These are phyloP conservation scores for Ceratocystis ficicola DNA, from an alignment of 2,329 filamentous ascomycete genomes.

Conservation along the genomic window DNA sequence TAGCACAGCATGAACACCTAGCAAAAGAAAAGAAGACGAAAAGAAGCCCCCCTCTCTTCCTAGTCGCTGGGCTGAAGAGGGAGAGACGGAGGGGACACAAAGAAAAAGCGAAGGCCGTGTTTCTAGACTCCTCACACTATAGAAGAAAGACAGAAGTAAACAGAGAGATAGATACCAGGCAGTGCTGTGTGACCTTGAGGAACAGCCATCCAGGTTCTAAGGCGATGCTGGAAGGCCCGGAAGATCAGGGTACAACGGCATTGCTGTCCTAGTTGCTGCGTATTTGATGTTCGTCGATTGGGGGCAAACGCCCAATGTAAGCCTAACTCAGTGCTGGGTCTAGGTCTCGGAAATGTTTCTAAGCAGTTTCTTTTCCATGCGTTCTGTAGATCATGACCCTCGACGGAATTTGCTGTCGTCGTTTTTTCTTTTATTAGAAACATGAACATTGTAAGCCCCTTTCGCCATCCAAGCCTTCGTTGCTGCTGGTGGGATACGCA, in stretches of 20 bases:
- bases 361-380: not conserved
- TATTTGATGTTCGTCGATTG: not conserved
- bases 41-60: not conserved
- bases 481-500: not conserved
- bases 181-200: not conserved
- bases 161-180: not conserved
- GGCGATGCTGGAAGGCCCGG: not conserved
- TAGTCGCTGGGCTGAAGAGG: not conserved
- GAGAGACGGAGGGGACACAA: not conserved
- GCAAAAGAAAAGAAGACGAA: not conserved
- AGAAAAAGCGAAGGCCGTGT: not conserved
- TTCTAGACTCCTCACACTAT: not conserved
- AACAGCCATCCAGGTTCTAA: not conserved
- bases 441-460: not conserved
- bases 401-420: not conserved
- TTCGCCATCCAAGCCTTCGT: not conserved
- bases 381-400: not conserved
- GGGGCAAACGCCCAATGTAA: not conserved
- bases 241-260: not conserved
- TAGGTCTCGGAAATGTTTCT: not conserved
- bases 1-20: slow-evolving; percentile 6
- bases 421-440: not conserved
- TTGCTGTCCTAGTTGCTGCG: not conserved
- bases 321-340: not conserved
- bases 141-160: not conserved